Evolutionary conservation across 116 monocot genomes (phyloP).

Genomic region (Phalaenopsis hybrid): DNA sequence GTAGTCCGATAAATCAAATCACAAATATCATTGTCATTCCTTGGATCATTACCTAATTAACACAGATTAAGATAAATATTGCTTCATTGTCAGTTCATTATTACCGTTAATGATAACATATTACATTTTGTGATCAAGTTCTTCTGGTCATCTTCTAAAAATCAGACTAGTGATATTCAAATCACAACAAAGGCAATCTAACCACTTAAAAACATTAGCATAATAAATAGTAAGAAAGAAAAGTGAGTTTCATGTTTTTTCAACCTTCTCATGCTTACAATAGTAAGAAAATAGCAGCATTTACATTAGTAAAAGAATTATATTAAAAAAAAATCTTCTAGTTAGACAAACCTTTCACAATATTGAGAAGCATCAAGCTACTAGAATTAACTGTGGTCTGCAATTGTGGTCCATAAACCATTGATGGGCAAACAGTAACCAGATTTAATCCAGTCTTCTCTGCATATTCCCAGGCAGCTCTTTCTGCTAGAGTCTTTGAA

Average conservation of each 20-base stretch:
- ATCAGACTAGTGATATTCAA: too few species aligned
- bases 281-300: background rate
- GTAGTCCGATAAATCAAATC: too few species aligned
- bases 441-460: conserved; percentile 39
- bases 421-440: conserved; percentile 45
- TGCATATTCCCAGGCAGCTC: conserved; percentile 40
- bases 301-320: background rate
- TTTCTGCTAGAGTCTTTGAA: conserved; percentile 72
- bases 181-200: background rate
- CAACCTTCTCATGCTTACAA: background rate
- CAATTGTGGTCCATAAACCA: conserved; percentile 50
- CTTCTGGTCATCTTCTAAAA: too few species aligned
- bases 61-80: too few species aligned
- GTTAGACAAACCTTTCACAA: conserved; percentile 39
- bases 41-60: background rate
- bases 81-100: too few species aligned
- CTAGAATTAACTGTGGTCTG: conserved; percentile 59
- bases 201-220: background rate
- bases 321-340: background rate
- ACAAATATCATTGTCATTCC: background rate
- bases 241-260: background rate
- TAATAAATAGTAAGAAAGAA: background rate
- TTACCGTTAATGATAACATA: too few species aligned
- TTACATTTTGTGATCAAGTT: too few species aligned
- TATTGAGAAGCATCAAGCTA: conserved; percentile 34